phyloP scores from a whole-genome alignment of 768 basidiomycete species.

The Mycena filopes region DNA sequence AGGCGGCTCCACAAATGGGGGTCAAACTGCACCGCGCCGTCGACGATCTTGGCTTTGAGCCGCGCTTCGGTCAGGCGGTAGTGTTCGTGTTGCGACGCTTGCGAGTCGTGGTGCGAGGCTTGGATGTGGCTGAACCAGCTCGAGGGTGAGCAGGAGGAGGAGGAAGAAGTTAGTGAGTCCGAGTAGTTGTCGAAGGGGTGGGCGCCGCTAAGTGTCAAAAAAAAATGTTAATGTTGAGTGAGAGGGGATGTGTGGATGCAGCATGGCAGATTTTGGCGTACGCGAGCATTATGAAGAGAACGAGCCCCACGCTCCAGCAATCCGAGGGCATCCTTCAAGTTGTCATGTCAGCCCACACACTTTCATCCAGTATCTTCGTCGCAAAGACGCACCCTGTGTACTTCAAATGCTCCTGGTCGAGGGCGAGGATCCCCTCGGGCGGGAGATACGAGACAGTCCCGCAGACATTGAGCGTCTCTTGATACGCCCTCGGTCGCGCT shows the following conservation, averaged over 20 bases:
- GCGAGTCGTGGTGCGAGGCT: constrained; percentile 49
- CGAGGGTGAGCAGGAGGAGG: constrained; percentile 47
- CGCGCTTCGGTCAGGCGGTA: constrained; percentile 63
- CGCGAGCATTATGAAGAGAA: constrained; percentile 87
- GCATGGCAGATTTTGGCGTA: constrained; percentile 60
- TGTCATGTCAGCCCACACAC: too few species aligned
- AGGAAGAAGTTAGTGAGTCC: constrained; percentile 40
- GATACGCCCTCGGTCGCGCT: constrained; percentile 79
- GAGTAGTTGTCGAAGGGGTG: constrained; percentile 84
- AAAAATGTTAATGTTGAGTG: background rate
- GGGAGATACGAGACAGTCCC: constrained; percentile 91
- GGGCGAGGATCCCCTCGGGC: constrained; percentile 84
- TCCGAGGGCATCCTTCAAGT: constrained; percentile 92
- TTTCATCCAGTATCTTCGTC: background rate
- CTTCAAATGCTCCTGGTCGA: constrained; percentile 78
- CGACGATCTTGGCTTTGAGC: constrained; percentile 77
- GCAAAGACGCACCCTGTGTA: constrained; percentile 59
- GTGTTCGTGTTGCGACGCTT: constrained; percentile 54
- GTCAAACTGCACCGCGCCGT: constrained; percentile 68
- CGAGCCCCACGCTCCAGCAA: constrained; percentile 89
- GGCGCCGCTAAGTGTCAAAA: constrained; percentile 76
- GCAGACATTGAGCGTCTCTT: constrained; percentile 87
- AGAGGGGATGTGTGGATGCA: too few species aligned
- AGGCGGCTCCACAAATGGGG: constrained; percentile 64
- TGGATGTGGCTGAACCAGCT: constrained; percentile 49